Conservation (phyloP, 1,284 basidiomycete species). For the Caloboletus firmus region DNA sequence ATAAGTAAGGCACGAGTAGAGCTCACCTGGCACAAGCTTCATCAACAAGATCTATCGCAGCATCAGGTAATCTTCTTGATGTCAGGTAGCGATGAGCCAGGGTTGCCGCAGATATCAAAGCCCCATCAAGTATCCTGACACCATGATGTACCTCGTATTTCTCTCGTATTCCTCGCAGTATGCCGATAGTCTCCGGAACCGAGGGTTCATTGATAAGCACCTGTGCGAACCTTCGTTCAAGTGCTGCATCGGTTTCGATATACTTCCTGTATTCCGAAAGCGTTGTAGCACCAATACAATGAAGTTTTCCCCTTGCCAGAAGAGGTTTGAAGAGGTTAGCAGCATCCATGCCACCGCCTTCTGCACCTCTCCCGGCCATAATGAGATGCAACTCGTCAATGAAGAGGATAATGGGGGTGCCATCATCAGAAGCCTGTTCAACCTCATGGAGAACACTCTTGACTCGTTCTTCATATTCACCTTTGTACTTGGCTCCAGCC, state of each 20-base stretch:
- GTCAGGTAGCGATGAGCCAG: conserved; percentile 95
- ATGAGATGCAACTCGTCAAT: conserved; percentile 94
- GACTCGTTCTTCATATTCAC: conserved; percentile 97
- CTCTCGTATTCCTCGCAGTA: conserved; percentile 83
- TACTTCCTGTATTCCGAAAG: conserved; percentile 93
- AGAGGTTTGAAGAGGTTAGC: conserved; percentile 91
- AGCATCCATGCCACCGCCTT: conserved; percentile 81
- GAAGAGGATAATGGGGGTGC: conserved; percentile 88
- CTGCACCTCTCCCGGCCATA: conserved; percentile 79
- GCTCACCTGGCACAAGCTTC: conserved; percentile 86
- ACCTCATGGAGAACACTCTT: conserved; percentile 92
- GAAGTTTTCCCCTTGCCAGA: conserved; percentile 87
- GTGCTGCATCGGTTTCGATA: conserved; percentile 93
- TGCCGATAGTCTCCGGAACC: conserved; percentile 90
- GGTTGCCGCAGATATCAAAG: conserved; percentile 88
- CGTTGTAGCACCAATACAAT: conserved; percentile 92
- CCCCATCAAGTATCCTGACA: conserved; percentile 87
- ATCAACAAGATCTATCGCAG: conserved; percentile 92
- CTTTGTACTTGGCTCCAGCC: conserved; percentile 95
- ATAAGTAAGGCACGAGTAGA: not conserved
- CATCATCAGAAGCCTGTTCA: conserved; percentile 86
- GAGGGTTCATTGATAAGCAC: conserved; percentile 92
- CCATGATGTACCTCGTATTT: conserved; percentile 86
- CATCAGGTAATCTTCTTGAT: conserved; percentile 81
- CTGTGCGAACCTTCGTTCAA: conserved; percentile 94